phyloP scores from a whole-genome alignment of 495 filamentous ascomycete genomes.

The Podospora pseudocomata region DNA sequence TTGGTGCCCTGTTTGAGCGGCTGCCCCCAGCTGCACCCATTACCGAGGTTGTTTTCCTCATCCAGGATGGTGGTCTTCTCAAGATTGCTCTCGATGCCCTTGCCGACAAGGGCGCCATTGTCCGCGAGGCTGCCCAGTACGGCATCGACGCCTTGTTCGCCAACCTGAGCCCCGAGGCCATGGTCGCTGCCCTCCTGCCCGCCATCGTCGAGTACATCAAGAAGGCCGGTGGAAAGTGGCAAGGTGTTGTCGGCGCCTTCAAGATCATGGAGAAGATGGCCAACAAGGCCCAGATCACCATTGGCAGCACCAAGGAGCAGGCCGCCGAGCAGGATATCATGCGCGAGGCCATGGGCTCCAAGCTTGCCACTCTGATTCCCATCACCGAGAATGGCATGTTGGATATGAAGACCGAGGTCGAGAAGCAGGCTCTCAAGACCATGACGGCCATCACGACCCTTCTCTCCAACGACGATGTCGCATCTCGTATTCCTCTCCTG shows the following conservation, averaged over 20 bases:
- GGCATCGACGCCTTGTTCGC: slow-evolving; percentile 85
- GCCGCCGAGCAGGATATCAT: slow-evolving; percentile 82
- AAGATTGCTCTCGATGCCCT: slow-evolving; percentile 74
- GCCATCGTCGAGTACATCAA: slow-evolving; percentile 67
- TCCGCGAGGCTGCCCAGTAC: slow-evolving; percentile 89
- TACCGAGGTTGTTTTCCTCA: slow-evolving; percentile 74
- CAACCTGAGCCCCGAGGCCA: slow-evolving; percentile 71
- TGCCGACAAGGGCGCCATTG: slow-evolving; percentile 84
- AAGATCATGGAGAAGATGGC: slow-evolving; percentile 85
- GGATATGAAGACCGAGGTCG: slow-evolving; percentile 86
- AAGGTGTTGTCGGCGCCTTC: slow-evolving; percentile 84
- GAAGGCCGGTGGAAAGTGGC: slow-evolving; percentile 87
- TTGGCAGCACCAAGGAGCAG: slow-evolving; percentile 70
- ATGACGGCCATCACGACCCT: slow-evolving; percentile 89
- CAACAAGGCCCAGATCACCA: slow-evolving; percentile 81
- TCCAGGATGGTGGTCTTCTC: slow-evolving; percentile 74
- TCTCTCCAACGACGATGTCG: slow-evolving; percentile 94
- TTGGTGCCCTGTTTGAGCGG: slow-evolving; percentile 88
- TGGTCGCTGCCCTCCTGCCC: slow-evolving; percentile 75
- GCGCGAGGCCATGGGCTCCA: slow-evolving; percentile 86
- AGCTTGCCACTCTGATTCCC: slow-evolving; percentile 85
- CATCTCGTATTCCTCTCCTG: slow-evolving; percentile 85
- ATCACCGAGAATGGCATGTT: slow-evolving; percentile 93
- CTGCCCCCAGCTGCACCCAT: slow-evolving; percentile 73
- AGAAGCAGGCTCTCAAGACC: slow-evolving; percentile 82